A percentile compares a stretch with the other conserved stretches of the same genome.
phyloP scores from a whole-genome alignment of 2,329 filamentous ascomycete species.

The Fusarium robinianum region DNA sequence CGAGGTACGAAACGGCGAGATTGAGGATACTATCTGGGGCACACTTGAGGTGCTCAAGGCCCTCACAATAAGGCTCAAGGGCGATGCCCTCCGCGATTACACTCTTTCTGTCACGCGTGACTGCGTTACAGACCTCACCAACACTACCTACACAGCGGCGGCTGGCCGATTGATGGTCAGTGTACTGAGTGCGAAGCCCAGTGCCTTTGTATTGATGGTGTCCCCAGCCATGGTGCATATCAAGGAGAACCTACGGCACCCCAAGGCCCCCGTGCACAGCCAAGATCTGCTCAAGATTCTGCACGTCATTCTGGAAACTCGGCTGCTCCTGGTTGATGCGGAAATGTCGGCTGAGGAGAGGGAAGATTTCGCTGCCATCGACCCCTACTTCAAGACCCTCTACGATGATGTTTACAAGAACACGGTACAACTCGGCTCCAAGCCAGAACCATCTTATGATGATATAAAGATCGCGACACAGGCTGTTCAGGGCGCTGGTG shows the following conservation, averaged over 20 bases:
- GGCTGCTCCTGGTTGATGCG: constrained; percentile 45
- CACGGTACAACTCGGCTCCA: constrained; percentile 40
- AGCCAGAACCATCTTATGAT: constrained; percentile 41
- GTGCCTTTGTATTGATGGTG: constrained; percentile 54
- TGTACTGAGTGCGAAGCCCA: constrained; percentile 53
- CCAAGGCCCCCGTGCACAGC: constrained; percentile 55
- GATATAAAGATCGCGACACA: constrained; percentile 49
- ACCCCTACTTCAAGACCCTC: constrained; percentile 46
- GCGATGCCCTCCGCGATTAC: constrained; percentile 51
- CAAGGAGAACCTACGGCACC: constrained; percentile 55
- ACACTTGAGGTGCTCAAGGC: constrained; percentile 59
- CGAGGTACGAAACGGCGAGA: constrained; percentile 64
- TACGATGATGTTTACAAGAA: constrained; percentile 51
- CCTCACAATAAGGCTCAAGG: constrained; percentile 52
- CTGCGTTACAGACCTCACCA: constrained; percentile 57
- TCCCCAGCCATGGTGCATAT: constrained; percentile 54
- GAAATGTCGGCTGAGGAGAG: constrained; percentile 44
- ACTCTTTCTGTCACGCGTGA: constrained; percentile 56
- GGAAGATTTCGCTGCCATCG: constrained; percentile 44
- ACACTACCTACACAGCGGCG: constrained; percentile 55
- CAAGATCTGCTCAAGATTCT: constrained; percentile 57
- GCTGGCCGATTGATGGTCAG: constrained; percentile 58
- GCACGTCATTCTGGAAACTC: constrained; percentile 55
- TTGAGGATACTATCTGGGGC: constrained; percentile 60
- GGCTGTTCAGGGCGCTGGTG: constrained; percentile 52